Conservation (phyloP, 139 green algal genomes). For the Nannochloris sp. region DNA sequence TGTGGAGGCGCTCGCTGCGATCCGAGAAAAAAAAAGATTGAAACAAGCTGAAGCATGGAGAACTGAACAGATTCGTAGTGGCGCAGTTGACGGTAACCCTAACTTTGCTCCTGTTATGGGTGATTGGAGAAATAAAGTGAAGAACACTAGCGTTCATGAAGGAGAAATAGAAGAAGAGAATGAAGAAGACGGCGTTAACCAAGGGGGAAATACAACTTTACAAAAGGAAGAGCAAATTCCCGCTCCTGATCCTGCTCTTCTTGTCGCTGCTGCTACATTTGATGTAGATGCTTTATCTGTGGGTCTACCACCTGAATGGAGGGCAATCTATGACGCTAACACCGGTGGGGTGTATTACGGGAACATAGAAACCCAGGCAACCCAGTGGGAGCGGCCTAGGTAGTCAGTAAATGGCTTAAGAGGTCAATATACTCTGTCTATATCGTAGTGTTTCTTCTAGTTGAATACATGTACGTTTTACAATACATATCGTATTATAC, state of each 20-base stretch:
- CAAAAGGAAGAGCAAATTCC: too few species aligned
- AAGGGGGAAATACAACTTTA: too few species aligned
- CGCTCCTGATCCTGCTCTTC: too few species aligned
- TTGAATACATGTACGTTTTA: too few species aligned
- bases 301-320: constrained; percentile 12
- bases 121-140: constrained; percentile 2
- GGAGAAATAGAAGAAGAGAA: not conserved
- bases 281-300: not conserved
- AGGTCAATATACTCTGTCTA: too few species aligned
- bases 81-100: constrained; percentile 1
- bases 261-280: not conserved
- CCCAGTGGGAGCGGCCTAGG: too few species aligned
- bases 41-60: constrained; percentile 6
- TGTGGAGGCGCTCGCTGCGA: too few species aligned
- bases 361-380: constrained; percentile 13
- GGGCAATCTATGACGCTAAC: constrained; percentile 12
- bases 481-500: too few species aligned
- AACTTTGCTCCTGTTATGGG: constrained; percentile 5
- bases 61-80: constrained; percentile 1
- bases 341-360: constrained; percentile 23
- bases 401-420: too few species aligned
- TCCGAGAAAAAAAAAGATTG: not conserved
- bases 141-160: not conserved
- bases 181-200: not conserved
- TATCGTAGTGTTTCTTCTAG: too few species aligned